Evolutionary conservation across 2,329 filamentous ascomycete species (phyloP), one percentile per base, ranked within the genome.

Genomic region (Ophiocordyceps robertsii): DNA sequence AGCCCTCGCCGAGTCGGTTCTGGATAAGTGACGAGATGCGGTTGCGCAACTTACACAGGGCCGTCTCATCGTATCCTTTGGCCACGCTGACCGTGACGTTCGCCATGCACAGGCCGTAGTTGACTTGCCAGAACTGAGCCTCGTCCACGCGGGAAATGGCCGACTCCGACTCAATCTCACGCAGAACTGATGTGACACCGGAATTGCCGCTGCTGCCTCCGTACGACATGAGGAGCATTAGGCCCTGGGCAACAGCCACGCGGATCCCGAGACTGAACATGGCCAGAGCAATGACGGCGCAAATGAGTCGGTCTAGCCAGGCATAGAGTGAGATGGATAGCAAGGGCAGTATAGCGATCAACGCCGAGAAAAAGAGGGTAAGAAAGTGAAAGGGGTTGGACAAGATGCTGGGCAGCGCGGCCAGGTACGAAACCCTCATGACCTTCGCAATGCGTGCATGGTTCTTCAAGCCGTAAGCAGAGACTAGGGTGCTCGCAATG

Each of bases 51-150:
- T 82, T 82, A 45, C 72, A 71, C 45, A 93, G 66, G 6, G 80
- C 75, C 13, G 82, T 76, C 47, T 92, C 86, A 37, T 84, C 80
- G 38, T 63, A 68, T 5, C 80, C 82, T 47, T 65, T 68, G 5
- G 66, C 59, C 24, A 95, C 75, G 45, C 80, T 75, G 17, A 98
- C 63, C 60, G 87, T 93, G 50, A 98, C 61, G 57, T 93, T 95
- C 9, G 92, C 92, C 83, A 96, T 94, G 56, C 88, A 94, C 35
- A 96, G 70, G 2, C 90, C 89, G 59, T 96, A 95, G 63, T 98
- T 92, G 13, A 95, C 92, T 66, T 98, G 92, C 92, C 92, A 98
- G 62, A 98, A 95, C 57, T 88, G 81, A 2, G 89, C 90, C 55
- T 95, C 89, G 44, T 95, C 86, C 38, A 98, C 79, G 1, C 74